Evolutionary conservation across 805 yeast species (phyloP), one percentile per base, ranked within the genome.

Genomic region (Kodamaea laetipori): DNA sequence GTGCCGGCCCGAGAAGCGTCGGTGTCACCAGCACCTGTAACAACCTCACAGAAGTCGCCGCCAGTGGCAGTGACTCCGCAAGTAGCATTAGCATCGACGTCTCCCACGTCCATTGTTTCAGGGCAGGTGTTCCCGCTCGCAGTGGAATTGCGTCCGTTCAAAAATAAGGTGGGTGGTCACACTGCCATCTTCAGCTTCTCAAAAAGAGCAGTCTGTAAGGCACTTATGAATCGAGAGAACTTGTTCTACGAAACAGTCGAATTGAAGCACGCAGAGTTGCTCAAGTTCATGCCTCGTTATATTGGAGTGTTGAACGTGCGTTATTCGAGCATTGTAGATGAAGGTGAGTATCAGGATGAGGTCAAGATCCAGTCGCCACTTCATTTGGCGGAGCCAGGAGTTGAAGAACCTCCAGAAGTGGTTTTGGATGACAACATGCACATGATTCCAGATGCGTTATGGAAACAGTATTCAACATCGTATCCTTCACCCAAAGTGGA

Each of bases 81-180:
- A n/a, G n/a, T n/a, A 16, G 30, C 37, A n/a, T 33, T 35, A 10
- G 23, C 38, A 37, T 33, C 44, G 9, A 24, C 26, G 11, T 21
- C 24, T 8, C 24, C 24, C 24, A 21, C 24, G 24, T 21, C 24
- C 8, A 26, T 21, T 15, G 16, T 28, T 15, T 21, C 43, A 21
- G 18, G 28, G 36, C 39, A 66, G 5, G 67, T 71, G 31, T 85
- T 73, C 51, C 86, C 90, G 2, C 65, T 89, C 23, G 86, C 96
- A 1, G 96, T 90, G 1, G 97, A 92, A 60, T 67, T 92, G 46
- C 80, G 87, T 42, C 98, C 98, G 1, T 92, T 90, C 66, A 82
- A 84, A 44, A 90, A 94, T 60, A 90, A 87, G 58, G 98, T 94
- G 16, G 99, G 99, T 6, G 99, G 99, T 0, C 99, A 94, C 61